A percentile compares a stretch with the other conserved stretches of the same genome.
Evolutionary conservation across 768 basidiomycete species (phyloP).

Genomic region (Neoboletus subvelutipes): DNA sequence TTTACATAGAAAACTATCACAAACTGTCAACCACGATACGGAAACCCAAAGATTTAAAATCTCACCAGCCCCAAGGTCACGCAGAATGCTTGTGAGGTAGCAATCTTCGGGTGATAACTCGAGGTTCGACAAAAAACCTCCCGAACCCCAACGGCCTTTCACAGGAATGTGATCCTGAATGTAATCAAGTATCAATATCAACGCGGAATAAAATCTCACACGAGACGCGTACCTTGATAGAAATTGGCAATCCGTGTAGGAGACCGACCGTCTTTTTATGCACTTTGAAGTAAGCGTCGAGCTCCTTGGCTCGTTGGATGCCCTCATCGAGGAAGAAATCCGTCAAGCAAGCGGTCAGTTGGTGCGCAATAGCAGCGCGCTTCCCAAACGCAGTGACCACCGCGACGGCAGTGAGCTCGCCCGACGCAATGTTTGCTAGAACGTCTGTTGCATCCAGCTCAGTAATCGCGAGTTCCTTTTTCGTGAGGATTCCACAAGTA

Average conservation of each 20-base stretch:
- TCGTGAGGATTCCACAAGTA: conserved; percentile 31
- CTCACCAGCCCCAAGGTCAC: conserved; percentile 44
- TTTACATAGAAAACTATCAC: conserved; percentile 42
- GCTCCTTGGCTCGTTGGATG: conserved; percentile 37
- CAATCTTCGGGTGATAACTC: conserved; percentile 28
- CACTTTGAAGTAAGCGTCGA: conserved; percentile 39
- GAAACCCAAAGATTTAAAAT: background rate
- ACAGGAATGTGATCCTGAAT: conserved; percentile 40
- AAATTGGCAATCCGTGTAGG: conserved; percentile 41
- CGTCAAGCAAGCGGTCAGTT: conserved; percentile 40
- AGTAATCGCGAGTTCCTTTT: conserved; percentile 35
- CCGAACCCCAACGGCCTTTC: conserved; percentile 40
- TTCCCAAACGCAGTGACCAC: conserved; percentile 45
- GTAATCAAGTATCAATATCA: background rate
- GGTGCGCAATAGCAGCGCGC: conserved; percentile 53
- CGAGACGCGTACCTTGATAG: conserved; percentile 35
- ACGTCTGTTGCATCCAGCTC: conserved; percentile 40
- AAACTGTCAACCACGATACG: conserved; percentile 7
- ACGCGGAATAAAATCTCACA: background rate
- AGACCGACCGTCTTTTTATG: conserved; percentile 44
- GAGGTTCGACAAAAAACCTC: conserved; percentile 33
- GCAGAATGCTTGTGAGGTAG: conserved; percentile 38
- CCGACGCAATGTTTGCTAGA: conserved; percentile 26
- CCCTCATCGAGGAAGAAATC: conserved; percentile 47
- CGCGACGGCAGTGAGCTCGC: conserved; percentile 37